These are phyloP conservation scores for Persicaria tinctoria DNA, from an alignment of 148 eudicot species.

Conservation along the genomic window DNA sequence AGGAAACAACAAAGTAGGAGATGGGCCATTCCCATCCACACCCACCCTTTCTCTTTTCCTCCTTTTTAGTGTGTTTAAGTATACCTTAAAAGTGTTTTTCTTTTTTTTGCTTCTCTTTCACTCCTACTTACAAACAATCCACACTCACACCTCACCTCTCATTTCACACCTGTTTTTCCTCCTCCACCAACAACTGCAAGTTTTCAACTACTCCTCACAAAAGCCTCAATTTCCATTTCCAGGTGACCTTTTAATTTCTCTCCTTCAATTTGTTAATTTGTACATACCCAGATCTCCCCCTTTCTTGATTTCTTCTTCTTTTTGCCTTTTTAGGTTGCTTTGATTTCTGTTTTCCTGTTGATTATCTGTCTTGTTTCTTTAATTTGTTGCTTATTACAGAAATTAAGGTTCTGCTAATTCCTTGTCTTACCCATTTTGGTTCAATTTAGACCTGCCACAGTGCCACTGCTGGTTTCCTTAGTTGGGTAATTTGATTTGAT, in stretches of 20 bases:
- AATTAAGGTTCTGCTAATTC: not conserved
- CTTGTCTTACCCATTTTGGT: not conserved
- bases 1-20: not conserved
- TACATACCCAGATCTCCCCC: not conserved
- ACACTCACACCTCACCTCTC: not conserved
- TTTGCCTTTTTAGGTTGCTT: not conserved
- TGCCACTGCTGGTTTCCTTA: too few species aligned
- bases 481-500: too few species aligned
- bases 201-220: not conserved
- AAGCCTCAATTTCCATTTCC: too few species aligned
- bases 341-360: not conserved
- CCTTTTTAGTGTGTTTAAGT: not conserved
- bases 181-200: not conserved
- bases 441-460: too few species aligned
- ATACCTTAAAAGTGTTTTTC: not conserved
- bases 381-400: not conserved
- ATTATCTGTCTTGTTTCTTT: not conserved
- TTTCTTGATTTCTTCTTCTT: not conserved
- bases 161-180: not conserved
- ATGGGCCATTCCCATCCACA: slow-evolving; percentile 8
- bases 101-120: slow-evolving; percentile 3
- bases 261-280: not conserved
- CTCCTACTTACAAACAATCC: not conserved
- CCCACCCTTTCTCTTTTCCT: not conserved
- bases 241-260: not conserved